Base-by-base conservation (phyloP, 176 grass and related monocot species). In the Poa pratensis region DNA sequence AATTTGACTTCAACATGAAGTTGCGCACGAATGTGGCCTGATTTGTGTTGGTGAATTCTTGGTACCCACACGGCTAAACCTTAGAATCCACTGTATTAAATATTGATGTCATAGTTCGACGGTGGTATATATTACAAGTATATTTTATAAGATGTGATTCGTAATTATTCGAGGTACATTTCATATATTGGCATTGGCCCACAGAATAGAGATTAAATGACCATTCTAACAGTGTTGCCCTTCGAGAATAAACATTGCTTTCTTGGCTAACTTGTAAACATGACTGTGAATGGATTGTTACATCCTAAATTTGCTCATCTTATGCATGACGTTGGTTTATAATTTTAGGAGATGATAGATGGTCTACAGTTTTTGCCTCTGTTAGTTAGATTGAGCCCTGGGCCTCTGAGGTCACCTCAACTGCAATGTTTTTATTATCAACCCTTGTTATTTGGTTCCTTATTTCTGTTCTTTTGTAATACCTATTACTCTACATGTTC, bases 91-190 rank as follows among this genome's bases (percentile, higher is more conserved):
- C 0, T 59, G 34, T 20, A 42, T 78, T 30, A 26, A 78, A 40
- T 69, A 51, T 81, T 69, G 3, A 69, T 81, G n/a, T 26, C 40
- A 68, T 69, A 55, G 22, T 34, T 37, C 61, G n/a, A 27, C 6
- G 22, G 14, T 37, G 26, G 46, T 34, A 35, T 68, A 73, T 48
- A 42, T 7, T 48, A 48, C 69, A 26, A 16, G 42, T 48, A 73
- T 48, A 73, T 73, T 73, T 69, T 73, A 48, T 48, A 73, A 23
- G 69, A 73, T 73, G 70, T 73, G 42, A 73, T 48, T 73, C 13
- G 23, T 17, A 48, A 73, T 73, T 22, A 66, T 65, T 65, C 26
- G 15, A 65, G 2, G 5, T 72, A 42, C 42, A 48, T 73, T 13
- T 24, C 69, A 48, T 73, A 48, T 73, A 73, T 73, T 73, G 11